Percentiles rank a stretch among this genome's conserved stretches.
phyloP scores from a whole-genome alignment of 75 land plant species.

The Picea sitchensis region DNA sequence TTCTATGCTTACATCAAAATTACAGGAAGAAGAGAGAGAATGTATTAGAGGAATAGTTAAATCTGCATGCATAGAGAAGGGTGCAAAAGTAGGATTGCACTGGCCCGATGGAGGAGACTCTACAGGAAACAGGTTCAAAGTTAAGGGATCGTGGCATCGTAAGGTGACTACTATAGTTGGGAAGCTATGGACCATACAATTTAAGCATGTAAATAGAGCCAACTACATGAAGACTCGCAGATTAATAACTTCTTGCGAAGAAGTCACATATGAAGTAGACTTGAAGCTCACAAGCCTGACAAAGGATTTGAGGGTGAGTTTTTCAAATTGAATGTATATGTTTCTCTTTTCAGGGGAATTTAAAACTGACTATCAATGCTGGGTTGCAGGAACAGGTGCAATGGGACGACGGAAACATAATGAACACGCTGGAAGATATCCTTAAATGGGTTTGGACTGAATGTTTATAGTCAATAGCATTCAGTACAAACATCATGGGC shows the following conservation, averaged over 20 bases:
- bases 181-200: conserved; percentile 19
- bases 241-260: conserved; percentile 26
- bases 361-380: background rate
- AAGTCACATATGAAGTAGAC: conserved; percentile 23
- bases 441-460: conserved; percentile 3
- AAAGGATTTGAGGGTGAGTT: conserved; percentile 24
- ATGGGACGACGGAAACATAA: conserved; percentile 9
- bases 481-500: too few species aligned
- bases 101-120: conserved; percentile 44
- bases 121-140: conserved; percentile 17
- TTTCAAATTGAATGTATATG: background rate
- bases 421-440: background rate
- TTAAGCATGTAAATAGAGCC: conserved; percentile 42
- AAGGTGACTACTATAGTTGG: conserved; percentile 9
- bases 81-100: conserved; percentile 47
- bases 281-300: conserved; percentile 23
- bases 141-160: conserved; percentile 27
- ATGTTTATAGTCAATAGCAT: too few species aligned
- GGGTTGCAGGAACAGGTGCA: background rate
- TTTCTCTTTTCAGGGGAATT: background rate
- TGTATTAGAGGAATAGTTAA: conserved; percentile 24
- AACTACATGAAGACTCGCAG: conserved; percentile 24
- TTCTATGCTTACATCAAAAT: background rate
- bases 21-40: conserved; percentile 32
- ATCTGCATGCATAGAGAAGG: conserved; percentile 30